Conservation (phyloP, 140 eudicot genomes). For the Anethum foeniculum region DNA sequence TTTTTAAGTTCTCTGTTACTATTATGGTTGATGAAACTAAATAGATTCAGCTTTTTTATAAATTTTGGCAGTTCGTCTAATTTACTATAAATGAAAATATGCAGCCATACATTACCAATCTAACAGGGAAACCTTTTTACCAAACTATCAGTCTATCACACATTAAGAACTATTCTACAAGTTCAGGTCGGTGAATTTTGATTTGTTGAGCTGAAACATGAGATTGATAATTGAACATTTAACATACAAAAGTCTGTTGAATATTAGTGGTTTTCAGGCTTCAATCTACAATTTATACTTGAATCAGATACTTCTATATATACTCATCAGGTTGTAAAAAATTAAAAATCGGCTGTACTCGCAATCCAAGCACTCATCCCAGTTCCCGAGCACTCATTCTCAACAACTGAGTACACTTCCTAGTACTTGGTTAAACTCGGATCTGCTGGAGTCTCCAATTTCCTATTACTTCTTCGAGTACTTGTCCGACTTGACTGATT, state of each 20-base stretch:
- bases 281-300: not conserved
- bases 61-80: not conserved
- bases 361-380: not conserved
- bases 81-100: not conserved
- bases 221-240: not conserved
- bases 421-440: not conserved
- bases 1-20: not conserved
- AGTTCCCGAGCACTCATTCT: not conserved
- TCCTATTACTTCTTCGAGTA: not conserved
- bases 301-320: not conserved
- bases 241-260: not conserved
- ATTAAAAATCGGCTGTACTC: not conserved
- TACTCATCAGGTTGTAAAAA: not conserved
- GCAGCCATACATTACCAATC: not conserved
- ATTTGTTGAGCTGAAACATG: not conserved
- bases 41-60: not conserved
- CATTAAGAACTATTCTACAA: not conserved
- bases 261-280: not conserved
- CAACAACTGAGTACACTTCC: too few species aligned
- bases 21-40: not conserved
- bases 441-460: not conserved
- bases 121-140: not conserved
- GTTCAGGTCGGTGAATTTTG: not conserved
- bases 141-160: not conserved
- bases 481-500: not conserved